Conservation (phyloP, 768 basidiomycete genomes). For the Trametes coccinea region DNA sequence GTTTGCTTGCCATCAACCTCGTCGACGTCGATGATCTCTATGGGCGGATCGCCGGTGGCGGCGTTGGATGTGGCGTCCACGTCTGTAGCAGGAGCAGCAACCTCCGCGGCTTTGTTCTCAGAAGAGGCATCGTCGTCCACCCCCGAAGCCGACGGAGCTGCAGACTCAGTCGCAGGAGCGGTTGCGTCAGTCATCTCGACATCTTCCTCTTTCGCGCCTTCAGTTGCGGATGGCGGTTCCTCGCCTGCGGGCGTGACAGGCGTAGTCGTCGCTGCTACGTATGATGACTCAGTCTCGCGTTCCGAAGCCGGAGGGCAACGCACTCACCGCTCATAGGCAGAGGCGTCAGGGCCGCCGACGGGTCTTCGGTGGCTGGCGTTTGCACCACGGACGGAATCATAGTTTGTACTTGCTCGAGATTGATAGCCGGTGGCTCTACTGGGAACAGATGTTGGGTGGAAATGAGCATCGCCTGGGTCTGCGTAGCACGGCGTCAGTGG, state of each 20-base stretch:
- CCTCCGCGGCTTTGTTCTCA: background rate
- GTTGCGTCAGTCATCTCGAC: constrained; percentile 22
- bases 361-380: constrained; percentile 24
- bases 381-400: constrained; percentile 24
- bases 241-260: constrained; percentile 18
- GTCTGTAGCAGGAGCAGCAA: constrained; percentile 23
- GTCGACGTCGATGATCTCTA: constrained; percentile 49
- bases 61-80: constrained; percentile 22
- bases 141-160: background rate
- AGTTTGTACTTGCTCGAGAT: constrained; percentile 6
- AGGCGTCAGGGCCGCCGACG: constrained; percentile 14
- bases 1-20: constrained; percentile 24
- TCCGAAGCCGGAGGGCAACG: background rate
- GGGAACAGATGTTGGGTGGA: constrained; percentile 80
- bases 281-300: too few species aligned
- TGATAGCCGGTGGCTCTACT: constrained; percentile 2
- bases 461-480: constrained; percentile 92
- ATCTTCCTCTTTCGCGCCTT: constrained; percentile 14
- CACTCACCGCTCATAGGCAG: constrained; percentile 8
- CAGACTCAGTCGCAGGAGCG: constrained; percentile 5
- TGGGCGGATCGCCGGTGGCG: constrained; percentile 33
- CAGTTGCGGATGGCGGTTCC: constrained; percentile 2
- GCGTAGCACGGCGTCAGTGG: background rate
- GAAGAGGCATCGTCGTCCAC: constrained; percentile 7
- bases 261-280: constrained; percentile 4